Conservation (phyloP, 2,329 filamentous ascomycete genomes). For the Diplodia scrobiculata region DNA sequence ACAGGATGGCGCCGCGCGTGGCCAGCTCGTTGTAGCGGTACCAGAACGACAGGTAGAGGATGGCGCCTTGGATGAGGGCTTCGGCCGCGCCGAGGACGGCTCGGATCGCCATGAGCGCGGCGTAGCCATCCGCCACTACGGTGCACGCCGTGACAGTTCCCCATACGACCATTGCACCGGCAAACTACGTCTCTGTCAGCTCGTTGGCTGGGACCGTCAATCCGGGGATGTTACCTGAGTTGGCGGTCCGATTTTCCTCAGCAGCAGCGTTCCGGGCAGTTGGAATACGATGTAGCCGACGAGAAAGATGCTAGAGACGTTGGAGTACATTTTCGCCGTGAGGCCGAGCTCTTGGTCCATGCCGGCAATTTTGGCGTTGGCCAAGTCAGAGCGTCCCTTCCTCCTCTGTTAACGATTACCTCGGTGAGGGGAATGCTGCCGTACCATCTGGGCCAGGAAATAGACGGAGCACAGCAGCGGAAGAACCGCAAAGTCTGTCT, state of each 20-base stretch:
- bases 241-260: not conserved
- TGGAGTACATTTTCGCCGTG: not conserved
- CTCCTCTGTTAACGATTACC: not conserved
- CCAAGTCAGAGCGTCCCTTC: not conserved
- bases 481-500: not conserved
- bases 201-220: not conserved
- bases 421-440: not conserved
- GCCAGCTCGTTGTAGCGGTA: slow-evolving; percentile 15
- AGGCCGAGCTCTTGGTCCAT: not conserved
- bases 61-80: slow-evolving; percentile 21
- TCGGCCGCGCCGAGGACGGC: not conserved
- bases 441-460: not conserved
- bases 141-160: not conserved
- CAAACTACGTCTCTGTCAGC: not conserved
- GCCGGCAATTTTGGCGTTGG: not conserved
- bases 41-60: slow-evolving; percentile 15
- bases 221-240: not conserved
- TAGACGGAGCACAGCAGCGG: not conserved
- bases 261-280: not conserved
- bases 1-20: slow-evolving; percentile 12
- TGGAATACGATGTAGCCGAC: slow-evolving; percentile 1
- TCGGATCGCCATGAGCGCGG: slow-evolving; percentile 4
- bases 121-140: not conserved
- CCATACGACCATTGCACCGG: not conserved
- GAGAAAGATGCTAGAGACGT: not conserved